Base-by-base conservation (phyloP, 495 filamentous ascomycete species). In the Jackrogersella minutella region DNA sequence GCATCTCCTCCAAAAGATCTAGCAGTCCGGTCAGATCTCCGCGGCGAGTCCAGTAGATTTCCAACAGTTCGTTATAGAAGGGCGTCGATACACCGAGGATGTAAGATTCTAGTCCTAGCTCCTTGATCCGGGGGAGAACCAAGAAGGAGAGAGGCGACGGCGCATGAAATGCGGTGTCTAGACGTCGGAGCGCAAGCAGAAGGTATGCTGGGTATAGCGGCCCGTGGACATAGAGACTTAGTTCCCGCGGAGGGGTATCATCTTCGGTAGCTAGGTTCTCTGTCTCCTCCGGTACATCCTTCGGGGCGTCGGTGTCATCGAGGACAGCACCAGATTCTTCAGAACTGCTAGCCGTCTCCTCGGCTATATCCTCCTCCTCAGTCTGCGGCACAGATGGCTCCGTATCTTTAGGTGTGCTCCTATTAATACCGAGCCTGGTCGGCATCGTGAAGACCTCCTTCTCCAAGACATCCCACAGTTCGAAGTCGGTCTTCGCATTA, bases 1-100 rank as follows among this genome's bases (percentile, higher is more conserved):
- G 86, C 93, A 97, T 97, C 74, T 97, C 92, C 39, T 80, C 76
- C 5, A 96, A 76, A 3, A 93, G 76, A 9, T 85, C 78, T 9
- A 88, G 71, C 31, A 93, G 84, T 8, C 81, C 83, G 8, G 76
- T 68, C 1, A 91, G 76, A 68, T 95, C 86, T 4, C 82, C 80
- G 63, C 86, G 86, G 2, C 83, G 81, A 30, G 74, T 75, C 88
- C 90, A 93, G 58, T 86, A 77, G 31, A 90, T 82, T 21, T 78
- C 68, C 17, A 93, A 79, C 33, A 93, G 77, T 44, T 90, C 85
- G 73, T 94, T 92, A 76, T 92, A 96, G 34, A 96, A 85, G 0
- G 80, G 77, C 1, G 89, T 89, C 24, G 86, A 90, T 17, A 85
- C 86, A 21, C 91, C 93, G 0, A 96, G 82, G 11, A 93, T 83